Evolutionary conservation across 805 yeast species (phyloP), one percentile per base, ranked within the genome.

Genomic region (Komagataella pastoris): DNA sequence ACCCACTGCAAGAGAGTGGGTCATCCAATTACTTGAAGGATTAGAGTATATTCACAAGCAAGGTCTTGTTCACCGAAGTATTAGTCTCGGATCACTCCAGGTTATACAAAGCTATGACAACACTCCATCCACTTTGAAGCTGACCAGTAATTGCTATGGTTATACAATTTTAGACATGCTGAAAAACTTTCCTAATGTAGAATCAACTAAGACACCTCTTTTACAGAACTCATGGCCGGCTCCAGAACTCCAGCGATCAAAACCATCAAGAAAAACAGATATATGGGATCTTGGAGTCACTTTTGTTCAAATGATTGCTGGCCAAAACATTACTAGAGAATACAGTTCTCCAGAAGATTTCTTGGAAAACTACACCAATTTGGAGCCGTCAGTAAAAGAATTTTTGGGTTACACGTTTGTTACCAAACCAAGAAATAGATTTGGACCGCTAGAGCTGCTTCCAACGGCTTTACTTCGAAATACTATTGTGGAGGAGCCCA

Each of bases 281-380:
- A 84, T 93, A 7, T 93, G 98, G 98, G 86, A 86, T 60, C 67
- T 89, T 45, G 99, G 97, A 6, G 87, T 87, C 0, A 64, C 85
- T 6, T 83, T 91, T 57, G 73, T 81, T 17, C 80, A 85, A 55
- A 69, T 83, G 62, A 71, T 87, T 3, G 70, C 75, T 47, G 91
- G 95, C 0, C 67, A 72, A 2, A 81, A 78, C 48, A 69, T 75
- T 1, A 67, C 78, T 0, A 72, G 77, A 8, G 77, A 75, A 21
- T 84, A 71, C 58, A 67, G 74, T 3, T 77, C 80, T 1, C 88
- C 91, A 0, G 70, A 71, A 44, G 86, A 81, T n/a, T 84, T 85
- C 57, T 66, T 89, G 7, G 67, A 66, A 1, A 58, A 51, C 49
- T 61, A 59, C n/a, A 47, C 54, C 2, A 52, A 57, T 6, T 30